A percentile compares a stretch with the other conserved stretches of the same genome.
Evolutionary conservation across 2,329 filamentous ascomycete species (phyloP).

Genomic region (Paraphaeosphaeria sporulosa): DNA sequence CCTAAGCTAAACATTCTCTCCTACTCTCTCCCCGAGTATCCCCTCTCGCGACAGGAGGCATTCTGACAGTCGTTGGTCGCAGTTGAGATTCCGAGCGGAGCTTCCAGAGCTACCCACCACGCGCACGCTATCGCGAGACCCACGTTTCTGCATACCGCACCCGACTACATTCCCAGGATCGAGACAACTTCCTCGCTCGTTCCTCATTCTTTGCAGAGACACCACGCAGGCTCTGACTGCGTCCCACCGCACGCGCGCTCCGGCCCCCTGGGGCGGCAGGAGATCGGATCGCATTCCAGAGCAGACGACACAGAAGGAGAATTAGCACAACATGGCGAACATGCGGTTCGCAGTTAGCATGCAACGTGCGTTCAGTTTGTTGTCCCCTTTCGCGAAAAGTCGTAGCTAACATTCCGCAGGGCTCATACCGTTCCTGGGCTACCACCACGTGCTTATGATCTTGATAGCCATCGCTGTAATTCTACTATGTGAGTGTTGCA

Average conservation of each 20-base stretch:
- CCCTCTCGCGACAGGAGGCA: conserved; percentile 27
- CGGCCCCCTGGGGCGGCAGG: conserved; percentile 54
- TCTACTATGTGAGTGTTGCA: conserved; percentile 77
- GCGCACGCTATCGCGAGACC: conserved; percentile 25
- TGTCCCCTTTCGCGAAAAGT: conserved; percentile 18
- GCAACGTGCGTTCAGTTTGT: conserved; percentile 52
- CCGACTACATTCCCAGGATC: conserved; percentile 28
- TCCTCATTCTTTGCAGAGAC: conserved; percentile 15
- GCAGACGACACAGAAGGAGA: conserved; percentile 33
- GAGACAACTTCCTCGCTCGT: conserved; percentile 31
- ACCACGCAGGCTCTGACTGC: conserved; percentile 36
- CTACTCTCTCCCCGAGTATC: conserved; percentile 28
- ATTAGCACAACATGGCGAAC: conserved; percentile 54
- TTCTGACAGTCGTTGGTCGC: conserved; percentile 43
- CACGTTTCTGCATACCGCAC: conserved; percentile 26
- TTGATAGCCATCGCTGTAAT: conserved; percentile 93
- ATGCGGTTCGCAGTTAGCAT: conserved; percentile 60
- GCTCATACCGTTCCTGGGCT: conserved; percentile 68
- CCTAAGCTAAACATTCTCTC: conserved; percentile 44
- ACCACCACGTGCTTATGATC: conserved; percentile 95
- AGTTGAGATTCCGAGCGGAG: conserved; percentile 42
- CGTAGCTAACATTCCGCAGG: conserved; percentile 50
- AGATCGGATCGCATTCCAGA: conserved; percentile 27
- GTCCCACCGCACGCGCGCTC: conserved; percentile 40
- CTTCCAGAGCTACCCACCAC: conserved; percentile 36